These are phyloP conservation scores for Naganishia randhawae DNA, from an alignment of 768 basidiomycete genomes.

Conservation along the genomic window DNA sequence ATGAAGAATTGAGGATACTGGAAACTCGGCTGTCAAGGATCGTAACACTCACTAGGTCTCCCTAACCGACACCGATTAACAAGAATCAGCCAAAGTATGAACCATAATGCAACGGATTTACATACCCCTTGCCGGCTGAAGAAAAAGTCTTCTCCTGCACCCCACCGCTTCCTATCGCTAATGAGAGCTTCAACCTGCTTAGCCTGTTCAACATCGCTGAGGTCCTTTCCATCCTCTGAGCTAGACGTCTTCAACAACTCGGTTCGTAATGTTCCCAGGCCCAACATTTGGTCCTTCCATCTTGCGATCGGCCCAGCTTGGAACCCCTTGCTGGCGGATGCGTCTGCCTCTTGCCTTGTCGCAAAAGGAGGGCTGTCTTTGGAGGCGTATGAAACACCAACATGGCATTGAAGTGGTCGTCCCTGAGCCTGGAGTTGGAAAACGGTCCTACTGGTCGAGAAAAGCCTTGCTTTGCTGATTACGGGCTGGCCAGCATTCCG, in stretches of 20 bases:
- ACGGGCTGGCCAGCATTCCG: neutral
- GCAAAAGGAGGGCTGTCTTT: slow-evolving; percentile 49
- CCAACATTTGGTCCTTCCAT: slow-evolving; percentile 45
- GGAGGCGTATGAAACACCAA: slow-evolving; percentile 47
- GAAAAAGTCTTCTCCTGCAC: slow-evolving; percentile 51
- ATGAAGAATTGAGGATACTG: neutral
- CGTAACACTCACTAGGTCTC: neutral
- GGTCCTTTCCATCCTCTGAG: slow-evolving; percentile 26
- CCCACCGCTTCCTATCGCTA: slow-evolving; percentile 38
- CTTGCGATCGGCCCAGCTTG: slow-evolving; percentile 33
- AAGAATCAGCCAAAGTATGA: neutral
- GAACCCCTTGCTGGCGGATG: slow-evolving; percentile 35
- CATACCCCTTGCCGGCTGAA: slow-evolving; percentile 37
- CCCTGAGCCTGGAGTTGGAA: neutral
- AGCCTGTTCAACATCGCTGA: slow-evolving; percentile 31
- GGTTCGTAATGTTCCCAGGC: slow-evolving; percentile 40
- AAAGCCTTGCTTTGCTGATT: neutral
- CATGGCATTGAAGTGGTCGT: slow-evolving; percentile 35
- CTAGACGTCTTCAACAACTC: slow-evolving; percentile 34
- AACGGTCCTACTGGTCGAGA: neutral
- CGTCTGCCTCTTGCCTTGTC: slow-evolving; percentile 24
- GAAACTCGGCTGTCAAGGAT: neutral
- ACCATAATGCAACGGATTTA: neutral
- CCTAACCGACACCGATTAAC: neutral
- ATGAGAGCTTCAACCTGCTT: slow-evolving; percentile 32